Base-by-base conservation (phyloP, 805 yeast species). In the Isabelozyma heimii region DNA sequence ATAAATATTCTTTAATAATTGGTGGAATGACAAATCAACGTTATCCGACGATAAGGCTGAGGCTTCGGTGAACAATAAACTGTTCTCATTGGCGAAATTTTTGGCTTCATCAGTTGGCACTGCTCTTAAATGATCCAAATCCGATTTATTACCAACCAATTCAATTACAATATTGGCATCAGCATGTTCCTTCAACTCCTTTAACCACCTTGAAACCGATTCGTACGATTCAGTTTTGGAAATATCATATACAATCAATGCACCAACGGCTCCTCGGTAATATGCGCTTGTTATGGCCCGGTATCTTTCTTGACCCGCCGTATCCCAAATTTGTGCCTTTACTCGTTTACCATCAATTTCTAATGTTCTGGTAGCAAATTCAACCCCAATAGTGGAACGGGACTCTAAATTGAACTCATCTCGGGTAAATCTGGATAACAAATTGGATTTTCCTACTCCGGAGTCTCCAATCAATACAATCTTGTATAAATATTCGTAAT, bases 221-320 rank as follows among this genome's bases (percentile, higher is more conserved):
- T 88, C 96, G 69, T 90, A 91, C 46, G 90, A 81, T 62, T 86
- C 91, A 12, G 91, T 81, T 75, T 92, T 92, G 51, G 97, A 83
- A 61, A 92, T 92, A 73, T 92, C 99, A 71, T 92, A 92, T 54
- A 92, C 96, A 50, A 92, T 87, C 61, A 92, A 79, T 4, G 98
- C 98, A 51, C 99, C 99, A 47, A 91, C 97, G 1, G 99, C 98
- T 40, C 98, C 99, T 66, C 99, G 82, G 69, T 92, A 92, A 73
- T 92, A 92, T 5, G 98, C 98, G 49, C 94, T 85, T 30, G 99
- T 94, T 68, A 92, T 92, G 42, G 99, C 98, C 61, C 99, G 83
- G 76, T 94, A 92, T 69, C 99, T 84, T 71, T 92, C 99, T 75
- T 92, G 99, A 52, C 99, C 99, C 2, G 99, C 99, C 37, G 99